A percentile compares a stretch with the other conserved stretches of the same genome.
Evolutionary conservation across 495 filamentous ascomycete species (phyloP).

Genomic region (Aspergillus nanangensis): DNA sequence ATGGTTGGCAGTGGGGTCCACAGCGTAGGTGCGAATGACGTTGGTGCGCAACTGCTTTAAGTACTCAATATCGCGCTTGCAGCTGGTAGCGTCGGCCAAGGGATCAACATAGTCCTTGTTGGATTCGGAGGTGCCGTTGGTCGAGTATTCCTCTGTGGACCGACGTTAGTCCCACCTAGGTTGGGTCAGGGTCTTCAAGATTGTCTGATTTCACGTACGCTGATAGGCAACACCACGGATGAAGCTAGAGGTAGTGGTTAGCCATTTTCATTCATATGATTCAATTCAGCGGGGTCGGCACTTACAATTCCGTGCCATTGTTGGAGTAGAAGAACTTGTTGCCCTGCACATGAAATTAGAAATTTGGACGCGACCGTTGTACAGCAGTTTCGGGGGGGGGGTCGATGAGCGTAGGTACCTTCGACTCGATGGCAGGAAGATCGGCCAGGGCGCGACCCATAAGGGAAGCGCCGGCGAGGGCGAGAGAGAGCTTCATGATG

Average conservation of each 20-base stretch:
- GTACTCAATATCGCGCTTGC: constrained; percentile 82
- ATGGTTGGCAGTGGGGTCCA: constrained; percentile 78
- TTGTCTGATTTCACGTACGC: constrained; percentile 29
- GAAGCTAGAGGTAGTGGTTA: constrained; percentile 33
- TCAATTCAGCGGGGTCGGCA: not conserved
- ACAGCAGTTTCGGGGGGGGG: not conserved
- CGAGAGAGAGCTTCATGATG: constrained; percentile 43
- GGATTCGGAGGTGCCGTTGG: constrained; percentile 32
- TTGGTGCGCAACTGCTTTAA: constrained; percentile 77
- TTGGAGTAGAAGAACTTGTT: constrained; percentile 35
- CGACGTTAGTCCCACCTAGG: not conserved
- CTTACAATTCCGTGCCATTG: constrained; percentile 77
- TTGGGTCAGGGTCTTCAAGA: not conserved
- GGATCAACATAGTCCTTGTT: constrained; percentile 56
- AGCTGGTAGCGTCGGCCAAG: constrained; percentile 63
- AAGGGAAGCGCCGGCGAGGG: constrained; percentile 44
- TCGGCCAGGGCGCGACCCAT: constrained; percentile 53
- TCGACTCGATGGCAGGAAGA: constrained; percentile 64
- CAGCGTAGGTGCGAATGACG: constrained; percentile 89
- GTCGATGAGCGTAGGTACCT: constrained; percentile 31
- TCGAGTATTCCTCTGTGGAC: constrained; percentile 39
- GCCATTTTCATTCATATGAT: not conserved
- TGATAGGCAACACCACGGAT: constrained; percentile 94
- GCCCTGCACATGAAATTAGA: constrained; percentile 12
- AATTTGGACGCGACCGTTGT: not conserved